A percentile compares a stretch with the other conserved stretches of the same genome.
Conservation (phyloP, 352 stramenopile genomes). For the Pythium phragmiticola region DNA sequence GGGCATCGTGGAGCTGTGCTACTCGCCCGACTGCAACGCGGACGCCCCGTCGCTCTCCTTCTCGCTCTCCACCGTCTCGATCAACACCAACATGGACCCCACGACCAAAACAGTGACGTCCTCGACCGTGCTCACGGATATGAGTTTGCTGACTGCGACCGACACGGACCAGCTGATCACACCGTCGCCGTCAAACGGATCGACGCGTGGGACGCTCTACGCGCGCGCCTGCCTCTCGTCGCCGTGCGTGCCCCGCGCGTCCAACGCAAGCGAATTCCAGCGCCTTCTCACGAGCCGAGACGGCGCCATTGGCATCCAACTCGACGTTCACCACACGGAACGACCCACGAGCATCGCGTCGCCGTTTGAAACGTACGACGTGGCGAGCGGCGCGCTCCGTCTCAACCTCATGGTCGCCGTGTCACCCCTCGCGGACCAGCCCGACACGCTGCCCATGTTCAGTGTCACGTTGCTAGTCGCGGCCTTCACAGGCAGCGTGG, state of each 20-base stretch:
- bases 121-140: background rate
- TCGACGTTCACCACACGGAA: background rate
- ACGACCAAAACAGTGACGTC: background rate
- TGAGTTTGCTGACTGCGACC: background rate
- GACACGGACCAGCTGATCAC: background rate
- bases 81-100: background rate
- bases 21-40: background rate
- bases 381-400: background rate
- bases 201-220: background rate
- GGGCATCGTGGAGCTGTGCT: conserved; percentile 7
- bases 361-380: background rate
- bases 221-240: background rate
- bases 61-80: background rate
- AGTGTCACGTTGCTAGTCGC: conserved; percentile 8
- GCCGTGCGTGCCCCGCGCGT: background rate
- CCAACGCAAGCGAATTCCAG: background rate
- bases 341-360: background rate
- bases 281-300: background rate
- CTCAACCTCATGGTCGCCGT: background rate
- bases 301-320: background rate
- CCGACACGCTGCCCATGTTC: background rate
- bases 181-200: background rate
- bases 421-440: background rate
- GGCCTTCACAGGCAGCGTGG: background rate
- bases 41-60: conserved; percentile 5